Conservation (phyloP, 345 rosid species). For the Acer saccharum region DNA sequence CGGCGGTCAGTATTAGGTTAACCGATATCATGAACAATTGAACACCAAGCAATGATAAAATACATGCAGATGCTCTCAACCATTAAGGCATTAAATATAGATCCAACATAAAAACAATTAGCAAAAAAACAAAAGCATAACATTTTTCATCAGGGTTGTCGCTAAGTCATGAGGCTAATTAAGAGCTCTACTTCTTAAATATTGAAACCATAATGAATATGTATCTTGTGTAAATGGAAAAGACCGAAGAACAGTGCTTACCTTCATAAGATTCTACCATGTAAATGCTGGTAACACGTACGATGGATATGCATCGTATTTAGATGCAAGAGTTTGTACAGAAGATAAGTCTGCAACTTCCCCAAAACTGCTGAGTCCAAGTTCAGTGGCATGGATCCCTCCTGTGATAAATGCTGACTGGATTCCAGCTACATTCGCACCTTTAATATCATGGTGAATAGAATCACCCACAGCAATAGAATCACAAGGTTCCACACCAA, state of each 20-base stretch:
- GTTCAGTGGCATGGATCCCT: constrained; percentile 82
- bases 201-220: neutral
- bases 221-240: neutral
- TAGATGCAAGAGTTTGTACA: constrained; percentile 59
- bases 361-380: constrained; percentile 63
- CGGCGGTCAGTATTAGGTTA: too few species aligned
- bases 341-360: constrained; percentile 60
- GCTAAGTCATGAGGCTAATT: neutral
- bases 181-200: neutral
- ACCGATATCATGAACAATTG: too few species aligned
- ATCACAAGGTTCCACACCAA: constrained; percentile 55
- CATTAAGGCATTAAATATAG: neutral
- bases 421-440: constrained; percentile 85
- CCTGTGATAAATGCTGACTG: constrained; percentile 68
- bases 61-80: too few species aligned
- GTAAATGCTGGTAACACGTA: constrained; percentile 72
- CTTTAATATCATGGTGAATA: constrained; percentile 88
- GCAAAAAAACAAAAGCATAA: too few species aligned
- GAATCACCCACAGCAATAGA: constrained; percentile 87
- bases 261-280: constrained; percentile 46
- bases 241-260: neutral
- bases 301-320: constrained; percentile 63
- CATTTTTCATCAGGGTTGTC: too few species aligned
- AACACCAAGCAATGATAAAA: too few species aligned
- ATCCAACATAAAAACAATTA: neutral